phyloP scores from a whole-genome alignment of 495 filamentous ascomycete genomes.

The Cladorrhinum samala region DNA sequence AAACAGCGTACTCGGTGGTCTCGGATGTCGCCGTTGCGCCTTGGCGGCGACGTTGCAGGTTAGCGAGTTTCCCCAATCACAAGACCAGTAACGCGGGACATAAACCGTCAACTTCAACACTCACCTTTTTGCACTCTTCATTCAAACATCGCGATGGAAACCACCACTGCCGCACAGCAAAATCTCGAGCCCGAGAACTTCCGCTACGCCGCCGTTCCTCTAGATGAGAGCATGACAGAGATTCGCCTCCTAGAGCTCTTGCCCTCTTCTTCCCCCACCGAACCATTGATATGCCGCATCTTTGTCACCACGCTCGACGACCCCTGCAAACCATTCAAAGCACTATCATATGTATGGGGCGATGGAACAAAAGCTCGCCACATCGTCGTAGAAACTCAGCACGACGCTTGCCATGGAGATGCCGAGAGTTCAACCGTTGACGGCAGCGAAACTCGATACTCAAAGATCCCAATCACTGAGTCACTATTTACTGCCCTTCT shows the following conservation, averaged over 20 bases:
- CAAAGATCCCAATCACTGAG: background rate
- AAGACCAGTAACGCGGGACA: too few species aligned
- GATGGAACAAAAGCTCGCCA: background rate
- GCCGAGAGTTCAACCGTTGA: too few species aligned
- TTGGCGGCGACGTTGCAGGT: too few species aligned
- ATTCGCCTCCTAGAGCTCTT: background rate
- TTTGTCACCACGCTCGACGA: slow-evolving; percentile 6
- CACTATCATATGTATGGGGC: slow-evolving; percentile 12
- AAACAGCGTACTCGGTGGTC: too few species aligned
- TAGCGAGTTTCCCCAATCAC: too few species aligned
- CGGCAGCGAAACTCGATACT: background rate
- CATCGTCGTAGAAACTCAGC: background rate
- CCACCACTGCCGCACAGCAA: too few species aligned
- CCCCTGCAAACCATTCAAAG: slow-evolving; percentile 4
- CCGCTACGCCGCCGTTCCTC: background rate
- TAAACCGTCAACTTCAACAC: too few species aligned
- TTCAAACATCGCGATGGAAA: too few species aligned
- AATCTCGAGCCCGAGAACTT: too few species aligned
- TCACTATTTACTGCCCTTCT: background rate
- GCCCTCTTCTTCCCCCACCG: background rate
- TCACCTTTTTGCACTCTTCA: too few species aligned
- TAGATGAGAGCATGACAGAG: background rate
- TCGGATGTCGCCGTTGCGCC: too few species aligned
- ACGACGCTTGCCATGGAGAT: too few species aligned
- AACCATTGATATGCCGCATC: slow-evolving; percentile 1